Percentiles rank a stretch among this genome's conserved stretches.
Evolutionary conservation across 2,329 filamentous ascomycete genomes (phyloP).

Genomic region (Colletotrichum trifolii): DNA sequence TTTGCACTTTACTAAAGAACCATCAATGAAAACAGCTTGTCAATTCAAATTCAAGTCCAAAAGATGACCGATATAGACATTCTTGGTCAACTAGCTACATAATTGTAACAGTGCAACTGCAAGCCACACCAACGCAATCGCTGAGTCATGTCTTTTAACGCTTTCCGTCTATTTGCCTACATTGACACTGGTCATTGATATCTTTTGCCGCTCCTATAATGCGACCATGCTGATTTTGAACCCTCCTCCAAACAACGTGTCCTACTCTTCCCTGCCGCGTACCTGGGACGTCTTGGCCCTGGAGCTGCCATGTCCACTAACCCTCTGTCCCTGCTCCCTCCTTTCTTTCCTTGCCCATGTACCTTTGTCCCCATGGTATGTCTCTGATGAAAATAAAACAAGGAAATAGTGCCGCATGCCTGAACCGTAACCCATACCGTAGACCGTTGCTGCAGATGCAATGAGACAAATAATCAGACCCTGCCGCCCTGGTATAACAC

Average conservation of each 20-base stretch:
- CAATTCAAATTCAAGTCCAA: too few species aligned
- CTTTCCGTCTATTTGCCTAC: slow-evolving; percentile 36
- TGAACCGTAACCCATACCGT: slow-evolving; percentile 34
- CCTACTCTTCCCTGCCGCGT: slow-evolving; percentile 25
- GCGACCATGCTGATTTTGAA: slow-evolving; percentile 25
- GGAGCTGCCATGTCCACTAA: background rate
- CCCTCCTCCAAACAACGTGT: slow-evolving; percentile 8
- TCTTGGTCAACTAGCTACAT: too few species aligned
- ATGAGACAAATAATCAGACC: slow-evolving; percentile 34
- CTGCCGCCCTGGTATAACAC: slow-evolving; percentile 27
- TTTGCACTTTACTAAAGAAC: too few species aligned
- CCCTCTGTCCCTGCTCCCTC: slow-evolving; percentile 5
- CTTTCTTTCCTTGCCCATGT: slow-evolving; percentile 18
- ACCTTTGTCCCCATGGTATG: slow-evolving; percentile 30
- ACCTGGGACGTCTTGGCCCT: slow-evolving; percentile 25
- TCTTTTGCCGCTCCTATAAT: slow-evolving; percentile 30
- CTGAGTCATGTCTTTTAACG: slow-evolving; percentile 37
- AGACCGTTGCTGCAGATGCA: slow-evolving; percentile 35
- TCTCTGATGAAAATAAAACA: slow-evolving; percentile 28
- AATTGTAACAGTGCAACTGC: too few species aligned
- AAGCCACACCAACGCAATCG: background rate
- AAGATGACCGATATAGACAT: too few species aligned
- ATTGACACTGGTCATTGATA: slow-evolving; percentile 35
- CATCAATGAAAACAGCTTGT: too few species aligned
- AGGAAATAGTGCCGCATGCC: slow-evolving; percentile 30